Base-by-base conservation (phyloP, 768 basidiomycete species). In the Tricholoma terreum region DNA sequence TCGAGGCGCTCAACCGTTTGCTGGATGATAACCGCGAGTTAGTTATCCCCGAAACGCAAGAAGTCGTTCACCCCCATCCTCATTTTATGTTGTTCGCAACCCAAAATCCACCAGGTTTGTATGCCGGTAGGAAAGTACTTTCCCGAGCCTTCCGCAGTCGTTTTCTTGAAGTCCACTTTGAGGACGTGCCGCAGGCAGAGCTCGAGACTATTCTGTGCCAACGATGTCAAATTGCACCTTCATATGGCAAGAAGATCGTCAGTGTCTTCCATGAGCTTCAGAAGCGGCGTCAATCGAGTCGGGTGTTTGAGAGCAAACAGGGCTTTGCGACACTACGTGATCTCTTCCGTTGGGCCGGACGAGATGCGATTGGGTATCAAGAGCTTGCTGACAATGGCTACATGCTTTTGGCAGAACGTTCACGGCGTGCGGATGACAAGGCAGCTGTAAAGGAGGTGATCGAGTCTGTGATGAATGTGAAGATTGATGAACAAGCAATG, bases 1-100 rank as follows among this genome's bases (percentile, higher is more conserved):
- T 50, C n/a, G 97, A 99, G 70, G 96, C 97, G 0, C 83, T 99
- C 35, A 99, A 99, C 69, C 86, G 97, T 24, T 80, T 99, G 7
- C 81, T 99, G 30, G 97, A 99, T 69, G 97, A 99, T 68, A 99
- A 99, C 63, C 87, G 97, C 48, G 97, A 99, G 69, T 78, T 99
- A 19, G 82, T 98, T 43, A 89, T 99, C 52, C 91, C 96, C 0
- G 97, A 98, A 70, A 98, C 97, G 0, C 91, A 94, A 59, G 97
- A 99, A 71, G 85, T 98, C 21, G 83, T 99, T 34, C 83, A 80
- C 10, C 97, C 97, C 1, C 96, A 98, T 71, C 87, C 93, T 1
- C 87, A 93, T 68, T 99, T 98, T 77, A 93, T 98, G 87, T 81
- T 99, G 8, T 99, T 99, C 69, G 94, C 96, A 3, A 98, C 97